These are phyloP conservation scores for Linnemannia elongata DNA, from an alignment of 192 early-diverging fungal species.

Conservation along the genomic window DNA sequence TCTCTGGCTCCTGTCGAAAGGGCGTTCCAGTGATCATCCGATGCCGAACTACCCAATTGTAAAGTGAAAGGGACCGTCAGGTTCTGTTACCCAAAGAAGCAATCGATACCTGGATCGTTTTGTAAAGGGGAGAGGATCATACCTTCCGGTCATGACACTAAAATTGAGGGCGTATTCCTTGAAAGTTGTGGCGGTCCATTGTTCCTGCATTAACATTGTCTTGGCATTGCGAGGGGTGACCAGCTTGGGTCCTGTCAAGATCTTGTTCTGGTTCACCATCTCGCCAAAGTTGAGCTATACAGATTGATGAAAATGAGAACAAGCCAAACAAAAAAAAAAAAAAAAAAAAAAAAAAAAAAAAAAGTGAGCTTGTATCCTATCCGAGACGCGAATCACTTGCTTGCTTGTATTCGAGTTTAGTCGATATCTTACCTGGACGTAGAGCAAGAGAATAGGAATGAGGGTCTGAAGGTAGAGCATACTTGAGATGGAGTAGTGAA, in stretches of 20 bases:
- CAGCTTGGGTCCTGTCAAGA: constrained; percentile 17
- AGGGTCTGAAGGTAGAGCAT: constrained; percentile 14
- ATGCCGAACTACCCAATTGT: neutral
- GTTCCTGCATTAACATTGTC: constrained; percentile 10
- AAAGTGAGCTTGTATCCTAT: neutral
- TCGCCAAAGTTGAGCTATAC: constrained; percentile 26
- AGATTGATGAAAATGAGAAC: neutral
- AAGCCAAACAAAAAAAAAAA: neutral
- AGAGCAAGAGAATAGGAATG: constrained; percentile 18
- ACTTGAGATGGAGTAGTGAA: constrained; percentile 21
- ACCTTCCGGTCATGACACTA: constrained; percentile 23
- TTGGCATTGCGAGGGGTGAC: constrained; percentile 11
- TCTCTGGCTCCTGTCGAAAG: constrained; percentile 26
- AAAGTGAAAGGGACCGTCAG: neutral
- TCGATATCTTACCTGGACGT: constrained; percentile 14
- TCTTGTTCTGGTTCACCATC: constrained; percentile 10
- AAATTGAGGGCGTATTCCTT: neutral
- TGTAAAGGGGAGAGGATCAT: neutral
- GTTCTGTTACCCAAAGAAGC: neutral
- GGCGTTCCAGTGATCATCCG: constrained; percentile 20
- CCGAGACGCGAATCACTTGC: neutral
- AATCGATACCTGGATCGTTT: neutral
- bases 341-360: neutral
- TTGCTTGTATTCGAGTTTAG: neutral
- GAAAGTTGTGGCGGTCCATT: neutral